A percentile compares a stretch with the other conserved stretches of the same genome.
phyloP scores from a whole-genome alignment of 176 grass and related monocot species.

The Calamus simplicifolius region DNA sequence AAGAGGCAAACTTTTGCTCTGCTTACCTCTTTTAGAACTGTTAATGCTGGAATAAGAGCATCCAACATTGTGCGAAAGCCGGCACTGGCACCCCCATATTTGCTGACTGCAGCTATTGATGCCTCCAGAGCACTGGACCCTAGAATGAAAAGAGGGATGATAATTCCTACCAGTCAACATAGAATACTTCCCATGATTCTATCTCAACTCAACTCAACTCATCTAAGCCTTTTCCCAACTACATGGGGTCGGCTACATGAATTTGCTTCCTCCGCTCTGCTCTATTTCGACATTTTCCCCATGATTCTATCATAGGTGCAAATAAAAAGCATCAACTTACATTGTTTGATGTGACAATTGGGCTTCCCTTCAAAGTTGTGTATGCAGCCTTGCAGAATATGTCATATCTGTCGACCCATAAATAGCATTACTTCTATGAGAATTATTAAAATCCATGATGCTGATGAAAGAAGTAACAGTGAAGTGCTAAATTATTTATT shows the following conservation, averaged over 20 bases:
- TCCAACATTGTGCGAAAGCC: conserved; percentile 97
- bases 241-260: too few relatives aligned
- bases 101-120: conserved; percentile 78
- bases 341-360: conserved; percentile 62
- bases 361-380: conserved; percentile 73
- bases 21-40: conserved; percentile 59
- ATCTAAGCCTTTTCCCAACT: too few relatives aligned
- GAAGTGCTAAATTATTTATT: too few relatives aligned
- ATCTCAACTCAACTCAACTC: too few relatives aligned
- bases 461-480: too few relatives aligned
- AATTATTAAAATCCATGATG: too few relatives aligned
- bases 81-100: conserved; percentile 82
- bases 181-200: too few relatives aligned
- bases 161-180: too few relatives aligned
- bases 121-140: conserved; percentile 85
- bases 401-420: conserved; percentile 51
- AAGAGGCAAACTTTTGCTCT: not conserved
- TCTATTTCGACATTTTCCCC: too few relatives aligned
- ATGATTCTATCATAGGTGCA: too few relatives aligned
- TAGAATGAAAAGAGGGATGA: conserved; percentile 18
- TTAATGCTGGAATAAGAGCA: conserved; percentile 91
- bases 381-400: conserved; percentile 97
- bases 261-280: too few relatives aligned
- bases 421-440: too few relatives aligned
- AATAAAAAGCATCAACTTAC: conserved; percentile 29